These are phyloP conservation scores for Diplogelasinospora grovesii DNA, from an alignment of 495 filamentous ascomycete species.

Conservation along the genomic window DNA sequence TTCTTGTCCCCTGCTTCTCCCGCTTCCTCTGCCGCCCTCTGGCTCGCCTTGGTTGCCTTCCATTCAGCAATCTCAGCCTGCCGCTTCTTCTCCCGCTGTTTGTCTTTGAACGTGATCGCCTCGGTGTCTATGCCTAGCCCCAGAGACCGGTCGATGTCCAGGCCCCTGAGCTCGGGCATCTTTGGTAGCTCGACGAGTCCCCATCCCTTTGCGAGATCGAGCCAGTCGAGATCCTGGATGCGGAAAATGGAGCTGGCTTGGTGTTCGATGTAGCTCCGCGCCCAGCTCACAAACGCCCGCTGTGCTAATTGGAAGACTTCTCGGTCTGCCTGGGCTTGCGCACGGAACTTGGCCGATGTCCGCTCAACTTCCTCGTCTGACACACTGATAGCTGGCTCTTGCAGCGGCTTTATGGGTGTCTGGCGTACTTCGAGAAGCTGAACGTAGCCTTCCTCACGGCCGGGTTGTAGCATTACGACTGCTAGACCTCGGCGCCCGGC, in stretches of 20 bases:
- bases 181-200: slow-evolving; percentile 74
- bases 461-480: slow-evolving; percentile 74
- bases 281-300: slow-evolving; percentile 86
- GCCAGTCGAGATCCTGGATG: slow-evolving; percentile 74
- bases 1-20: slow-evolving; percentile 25
- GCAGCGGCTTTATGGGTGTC: slow-evolving; percentile 68
- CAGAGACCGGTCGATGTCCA: slow-evolving; percentile 61
- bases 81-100: slow-evolving; percentile 65
- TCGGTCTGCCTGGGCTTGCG: slow-evolving; percentile 61
- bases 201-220: slow-evolving; percentile 72
- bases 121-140: slow-evolving; percentile 79
- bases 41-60: slow-evolving; percentile 20
- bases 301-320: slow-evolving; percentile 82
- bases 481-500: slow-evolving; percentile 82
- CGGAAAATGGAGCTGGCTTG: slow-evolving; percentile 88
- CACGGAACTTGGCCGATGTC: slow-evolving; percentile 51
- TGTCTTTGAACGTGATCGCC: slow-evolving; percentile 67
- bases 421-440: slow-evolving; percentile 81
- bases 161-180: slow-evolving; percentile 83
- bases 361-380: slow-evolving; percentile 50
- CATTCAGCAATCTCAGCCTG: slow-evolving; percentile 37
- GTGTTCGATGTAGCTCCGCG: slow-evolving; percentile 86
- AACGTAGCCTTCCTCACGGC: slow-evolving; percentile 82
- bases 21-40: slow-evolving; percentile 43
- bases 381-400: slow-evolving; percentile 39